A percentile compares a stretch with the other conserved stretches of the same genome.
These are phyloP conservation scores for Mycena crocata DNA, from an alignment of 768 basidiomycete species.

Conservation along the genomic window DNA sequence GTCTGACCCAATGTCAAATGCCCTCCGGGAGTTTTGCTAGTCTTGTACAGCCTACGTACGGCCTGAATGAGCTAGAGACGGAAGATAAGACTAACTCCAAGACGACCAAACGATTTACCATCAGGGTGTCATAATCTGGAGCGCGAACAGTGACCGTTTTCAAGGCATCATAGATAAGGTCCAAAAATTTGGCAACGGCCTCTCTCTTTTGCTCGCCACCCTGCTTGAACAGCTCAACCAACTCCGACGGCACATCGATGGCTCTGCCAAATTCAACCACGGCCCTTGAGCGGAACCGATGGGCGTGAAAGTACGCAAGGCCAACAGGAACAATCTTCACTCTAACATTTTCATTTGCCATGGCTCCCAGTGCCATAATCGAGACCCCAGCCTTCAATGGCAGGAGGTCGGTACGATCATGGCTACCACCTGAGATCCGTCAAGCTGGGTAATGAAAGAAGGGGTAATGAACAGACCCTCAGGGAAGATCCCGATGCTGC, in stretches of 20 bases:
- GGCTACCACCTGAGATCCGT: conserved; percentile 83
- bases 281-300: conserved; percentile 94
- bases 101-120: conserved; percentile 66
- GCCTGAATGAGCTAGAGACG: conserved; percentile 88
- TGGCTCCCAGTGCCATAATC: conserved; percentile 97
- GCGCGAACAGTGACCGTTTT: conserved; percentile 97
- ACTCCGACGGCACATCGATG: conserved; percentile 89
- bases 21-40: conserved; percentile 88
- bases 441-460: neutral
- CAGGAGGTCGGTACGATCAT: conserved; percentile 95
- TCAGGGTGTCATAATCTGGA: conserved; percentile 98
- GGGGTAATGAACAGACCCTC: conserved; percentile 71
- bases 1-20: conserved; percentile 95
- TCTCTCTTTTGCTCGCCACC: conserved; percentile 91
- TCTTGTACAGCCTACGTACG: conserved; percentile 91
- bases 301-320: conserved; percentile 78
- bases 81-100: neutral
- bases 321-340: conserved; percentile 95
- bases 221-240: conserved; percentile 90
- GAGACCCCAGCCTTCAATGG: conserved; percentile 98
- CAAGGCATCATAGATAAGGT: conserved; percentile 91
- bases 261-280: conserved; percentile 97
- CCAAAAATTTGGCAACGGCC: conserved; percentile 89
- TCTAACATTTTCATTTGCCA: conserved; percentile 87
- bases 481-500: conserved; percentile 96